Base-by-base conservation (phyloP, 2,329 filamentous ascomycete species). In the Venturia nashicola region DNA sequence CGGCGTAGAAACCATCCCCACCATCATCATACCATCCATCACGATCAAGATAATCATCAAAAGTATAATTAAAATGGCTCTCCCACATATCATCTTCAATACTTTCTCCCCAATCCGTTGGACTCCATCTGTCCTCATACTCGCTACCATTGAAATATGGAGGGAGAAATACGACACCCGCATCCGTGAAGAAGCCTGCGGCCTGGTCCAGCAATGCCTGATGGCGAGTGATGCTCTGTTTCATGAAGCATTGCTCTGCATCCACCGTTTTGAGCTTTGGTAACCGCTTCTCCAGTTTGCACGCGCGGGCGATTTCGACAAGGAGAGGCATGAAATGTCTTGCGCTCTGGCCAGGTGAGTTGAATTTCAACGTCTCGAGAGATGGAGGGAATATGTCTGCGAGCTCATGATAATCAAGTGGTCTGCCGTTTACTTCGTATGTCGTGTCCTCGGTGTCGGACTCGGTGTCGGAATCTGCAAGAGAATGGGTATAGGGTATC, bases 381-480 rank as follows among this genome's bases (percentile, higher is more conserved):
- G 39, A 60, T n/a, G 59, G 59, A 27, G 59, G 59, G 23, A 60
- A 60, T 20, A 60, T 60, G n/a, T 60, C 59, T 42, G 59, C 59
- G n/a, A 60, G 20, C 20, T 34, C 23, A 11, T 34, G 14, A n/a
- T 60, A 60, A n/a, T 60, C n/a, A 7, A 44, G 59, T 9, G 42
- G 51, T 57, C 27, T 34, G 27, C 51, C 51, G 32, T 57, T 36
- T n/a, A 36, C 51, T 36, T 34, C 32, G 51, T 57, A 36, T 57
- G 14, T 57, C 2, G 27, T 12, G 11, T 12, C 8, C 16, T 57
- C 51, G 5, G 32, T 5, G 8, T 57, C 51, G 5, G 32, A 57
- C 14, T 57, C 51, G 14, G 51, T n/a, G 32, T 57, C 27, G 12
- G 18, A 23, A 18, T 48, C 44, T 48, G 14, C 51, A 36, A n/a